These are phyloP conservation scores for Tricholoma sp. DNA, from an alignment of 768 basidiomycete genomes.

Conservation along the genomic window DNA sequence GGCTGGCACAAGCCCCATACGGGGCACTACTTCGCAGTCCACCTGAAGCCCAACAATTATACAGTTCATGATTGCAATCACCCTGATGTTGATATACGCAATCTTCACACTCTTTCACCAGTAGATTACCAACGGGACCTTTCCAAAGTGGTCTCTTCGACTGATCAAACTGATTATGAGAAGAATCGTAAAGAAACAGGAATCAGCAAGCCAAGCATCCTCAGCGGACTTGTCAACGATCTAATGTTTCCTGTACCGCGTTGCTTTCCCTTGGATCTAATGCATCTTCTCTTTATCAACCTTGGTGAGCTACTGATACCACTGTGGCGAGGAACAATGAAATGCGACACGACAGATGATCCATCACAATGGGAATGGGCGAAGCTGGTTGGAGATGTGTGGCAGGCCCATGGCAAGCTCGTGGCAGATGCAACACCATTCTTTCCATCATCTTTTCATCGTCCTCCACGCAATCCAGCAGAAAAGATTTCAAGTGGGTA, in stretches of 20 bases:
- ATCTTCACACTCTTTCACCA: neutral
- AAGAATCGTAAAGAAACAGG: no score
- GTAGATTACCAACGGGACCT: neutral
- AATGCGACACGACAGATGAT: neutral
- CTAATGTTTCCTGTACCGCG: neutral
- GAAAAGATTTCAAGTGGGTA: constrained; percentile 17
- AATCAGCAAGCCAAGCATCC: no score
- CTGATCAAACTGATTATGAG: neutral
- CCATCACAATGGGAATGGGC: constrained; percentile 9
- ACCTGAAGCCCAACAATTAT: constrained; percentile 18
- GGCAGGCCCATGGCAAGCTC: constrained; percentile 8
- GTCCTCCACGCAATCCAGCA: constrained; percentile 17
- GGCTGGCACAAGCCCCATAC: constrained; percentile 19
- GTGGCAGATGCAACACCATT: constrained; percentile 5
- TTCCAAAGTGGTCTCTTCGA: neutral
- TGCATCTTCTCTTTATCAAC: no score
- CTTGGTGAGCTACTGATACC: constrained; percentile 11
- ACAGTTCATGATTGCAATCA: constrained; percentile 16
- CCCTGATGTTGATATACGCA: constrained; percentile 12
- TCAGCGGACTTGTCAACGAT: neutral
- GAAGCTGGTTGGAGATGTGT: neutral
- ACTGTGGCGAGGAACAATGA: constrained; percentile 9
- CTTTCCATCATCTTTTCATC: constrained; percentile 17
- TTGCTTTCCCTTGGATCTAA: constrained; percentile 12
- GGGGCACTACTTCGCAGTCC: constrained; percentile 23